Evolutionary conservation across 2,329 filamentous ascomycete species (phyloP).

Genomic region (Harringtonia lauricola): DNA sequence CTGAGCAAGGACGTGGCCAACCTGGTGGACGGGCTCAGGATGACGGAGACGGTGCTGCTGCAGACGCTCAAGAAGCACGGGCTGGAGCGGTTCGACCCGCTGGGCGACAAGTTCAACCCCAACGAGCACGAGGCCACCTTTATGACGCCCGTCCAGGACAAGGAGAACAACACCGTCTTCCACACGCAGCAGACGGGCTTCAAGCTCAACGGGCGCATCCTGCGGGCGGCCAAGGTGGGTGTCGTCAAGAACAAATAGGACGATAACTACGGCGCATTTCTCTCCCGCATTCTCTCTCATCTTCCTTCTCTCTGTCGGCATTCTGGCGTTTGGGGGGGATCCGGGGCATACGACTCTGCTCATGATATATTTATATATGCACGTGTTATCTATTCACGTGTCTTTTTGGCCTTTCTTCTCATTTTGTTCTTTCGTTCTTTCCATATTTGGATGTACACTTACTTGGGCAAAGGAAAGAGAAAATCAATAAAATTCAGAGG

Average conservation of each 20-base stretch:
- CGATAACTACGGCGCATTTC: neutral
- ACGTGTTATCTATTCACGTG: too few species aligned
- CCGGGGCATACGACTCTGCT: constrained; percentile 11
- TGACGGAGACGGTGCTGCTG: constrained; percentile 88
- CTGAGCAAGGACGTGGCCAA: constrained; percentile 59
- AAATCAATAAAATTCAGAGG: neutral
- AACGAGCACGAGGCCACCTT: constrained; percentile 96
- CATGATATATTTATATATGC: constrained; percentile 8
- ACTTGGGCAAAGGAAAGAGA: neutral
- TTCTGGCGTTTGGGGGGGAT: constrained; percentile 7
- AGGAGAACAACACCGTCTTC: constrained; percentile 86
- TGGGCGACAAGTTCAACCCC: constrained; percentile 83
- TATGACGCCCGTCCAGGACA: constrained; percentile 76
- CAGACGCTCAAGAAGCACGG: constrained; percentile 88
- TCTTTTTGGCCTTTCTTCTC: neutral
- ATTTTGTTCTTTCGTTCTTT: too few species aligned
- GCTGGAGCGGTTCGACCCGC: constrained; percentile 76
- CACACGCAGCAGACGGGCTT: constrained; percentile 94
- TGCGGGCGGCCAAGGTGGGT: constrained; percentile 91
- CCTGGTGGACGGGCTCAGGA: constrained; percentile 82
- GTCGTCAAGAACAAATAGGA: constrained; percentile 70
- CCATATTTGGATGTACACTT: too few species aligned
- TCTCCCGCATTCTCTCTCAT: neutral
- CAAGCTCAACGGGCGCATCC: constrained; percentile 76
- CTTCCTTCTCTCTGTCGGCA: constrained; percentile 2